Base-by-base conservation (phyloP, 129 eudicot species). In the Saussurea involucrata region DNA sequence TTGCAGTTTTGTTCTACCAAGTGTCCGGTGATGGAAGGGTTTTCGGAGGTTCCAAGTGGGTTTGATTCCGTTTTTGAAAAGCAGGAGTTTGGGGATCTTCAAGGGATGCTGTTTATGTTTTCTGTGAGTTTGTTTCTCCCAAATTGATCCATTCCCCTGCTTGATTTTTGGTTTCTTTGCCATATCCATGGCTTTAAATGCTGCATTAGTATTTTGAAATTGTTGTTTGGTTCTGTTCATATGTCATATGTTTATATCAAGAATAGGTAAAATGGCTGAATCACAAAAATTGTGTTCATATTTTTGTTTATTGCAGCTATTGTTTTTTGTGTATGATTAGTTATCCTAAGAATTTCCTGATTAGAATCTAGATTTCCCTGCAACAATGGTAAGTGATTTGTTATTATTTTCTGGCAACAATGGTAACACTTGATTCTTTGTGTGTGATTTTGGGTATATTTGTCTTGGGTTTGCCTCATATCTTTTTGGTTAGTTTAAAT, bases 21-120 rank as follows among this genome's bases (percentile, higher is more conserved):
- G 31, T 92, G 96, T 75, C 90, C 91, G 1, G 87, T 75, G 3
- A 66, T 63, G 72, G 83, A 76, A 25, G 83, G 76, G 40, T 22
- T 44, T 70, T 63, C 22, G 70, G 88, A 77, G 67, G 44, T 33
- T 42, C 34, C 49, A 15, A 61, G 69, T 37, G 92, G 82, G 15
- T 81, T 88, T 78, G 98, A 86, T 81, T 85, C 89, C 17, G 79
- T 37, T 25, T 80, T 86, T 31, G 96, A 93, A 63, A 87, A 89
- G 42, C 83, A 71, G 15, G 95, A 93, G 73, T 82, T 87, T 7
- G 93, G 91, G 82, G 93, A 93, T 78, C 93, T 93, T 72, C 89
- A 93, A 70, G 98, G 91, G 34, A 71, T 89, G 91, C 90, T 93
- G 46, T 90, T 93, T 78, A 90, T 93, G 98, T 90, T 93, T 84